Percentiles rank a stretch among this genome's conserved stretches.
phyloP scores from a whole-genome alignment of 345 rosid species.

The Syzygium jambos region DNA sequence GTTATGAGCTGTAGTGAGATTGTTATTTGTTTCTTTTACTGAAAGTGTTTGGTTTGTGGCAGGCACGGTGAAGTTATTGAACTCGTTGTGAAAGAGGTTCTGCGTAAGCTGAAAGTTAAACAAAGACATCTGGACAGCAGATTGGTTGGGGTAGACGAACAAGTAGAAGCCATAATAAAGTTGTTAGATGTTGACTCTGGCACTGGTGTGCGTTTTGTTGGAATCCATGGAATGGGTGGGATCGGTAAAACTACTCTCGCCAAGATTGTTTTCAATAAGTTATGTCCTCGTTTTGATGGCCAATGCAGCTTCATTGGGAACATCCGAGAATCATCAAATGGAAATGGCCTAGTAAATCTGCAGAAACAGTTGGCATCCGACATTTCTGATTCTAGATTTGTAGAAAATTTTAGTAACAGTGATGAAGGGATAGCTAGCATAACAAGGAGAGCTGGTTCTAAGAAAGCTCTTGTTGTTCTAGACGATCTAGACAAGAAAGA shows the following conservation, averaged over 20 bases:
- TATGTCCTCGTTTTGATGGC: no score
- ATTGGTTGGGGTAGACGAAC: neutral
- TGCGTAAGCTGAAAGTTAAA: accelerated
- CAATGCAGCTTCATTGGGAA: no score
- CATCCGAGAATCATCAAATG: no score
- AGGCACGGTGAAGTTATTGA: neutral
- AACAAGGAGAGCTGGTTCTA: no score
- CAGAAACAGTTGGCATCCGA: no score
- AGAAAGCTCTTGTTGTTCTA: no score
- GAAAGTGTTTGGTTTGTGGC: neutral
- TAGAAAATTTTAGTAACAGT: no score
- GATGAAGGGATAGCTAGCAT: no score
- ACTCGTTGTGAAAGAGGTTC: neutral
- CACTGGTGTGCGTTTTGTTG: neutral
- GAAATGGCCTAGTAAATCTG: no score
- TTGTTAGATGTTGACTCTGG: neutral
- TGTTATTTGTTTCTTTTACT: neutral
- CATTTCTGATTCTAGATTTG: no score
- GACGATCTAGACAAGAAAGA: no score
- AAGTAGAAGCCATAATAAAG: neutral
- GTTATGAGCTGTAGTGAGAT: no score
- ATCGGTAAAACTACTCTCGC: neutral
- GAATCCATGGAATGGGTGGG: neutral
- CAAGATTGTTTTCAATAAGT: neutral
- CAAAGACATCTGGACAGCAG: neutral